A percentile compares a stretch with the other conserved stretches of the same genome.
These are phyloP conservation scores for Neurospora sp. DNA, from an alignment of 495 filamentous ascomycete genomes.

Conservation along the genomic window DNA sequence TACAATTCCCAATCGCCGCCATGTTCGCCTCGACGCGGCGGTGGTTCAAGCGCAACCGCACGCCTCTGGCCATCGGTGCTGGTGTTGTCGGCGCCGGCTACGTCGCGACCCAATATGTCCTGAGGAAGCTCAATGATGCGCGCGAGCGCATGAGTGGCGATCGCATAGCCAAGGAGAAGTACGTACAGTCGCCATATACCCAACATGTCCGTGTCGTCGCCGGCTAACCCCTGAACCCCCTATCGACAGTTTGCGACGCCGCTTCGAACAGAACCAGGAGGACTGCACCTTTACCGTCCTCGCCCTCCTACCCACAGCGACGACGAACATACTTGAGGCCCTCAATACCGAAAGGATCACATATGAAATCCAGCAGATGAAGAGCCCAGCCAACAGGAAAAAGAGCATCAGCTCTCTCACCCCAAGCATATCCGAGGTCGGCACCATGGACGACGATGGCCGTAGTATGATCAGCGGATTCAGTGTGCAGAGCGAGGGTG, in stretches of 20 bases:
- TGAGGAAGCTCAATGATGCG: conserved; percentile 82
- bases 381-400: conserved; percentile 55
- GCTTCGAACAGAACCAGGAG: conserved; percentile 97
- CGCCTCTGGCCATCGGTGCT: conserved; percentile 73
- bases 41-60: conserved; percentile 90
- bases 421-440: conserved; percentile 52
- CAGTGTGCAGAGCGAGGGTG: conserved; percentile 63
- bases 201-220: neutral
- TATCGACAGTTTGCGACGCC: conserved; percentile 63
- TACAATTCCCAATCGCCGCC: conserved; percentile 12
- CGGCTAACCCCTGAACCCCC: conserved; percentile 6
- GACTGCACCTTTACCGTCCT: conserved; percentile 98
- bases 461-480: conserved; percentile 55
- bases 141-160: conserved; percentile 92
- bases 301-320: conserved; percentile 84
- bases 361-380: conserved; percentile 87
- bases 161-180: conserved; percentile 94
- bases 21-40: conserved; percentile 78
- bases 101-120: conserved; percentile 82
- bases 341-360: conserved; percentile 84
- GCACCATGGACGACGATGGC: conserved; percentile 63
- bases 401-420: conserved; percentile 50
- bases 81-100: conserved; percentile 86
- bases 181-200: conserved; percentile 19
- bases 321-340: conserved; percentile 76